A percentile compares a stretch with the other conserved stretches of the same genome.
Evolutionary conservation across 1,284 basidiomycete species (phyloP).

Genomic region (Ustilago bromivora): DNA sequence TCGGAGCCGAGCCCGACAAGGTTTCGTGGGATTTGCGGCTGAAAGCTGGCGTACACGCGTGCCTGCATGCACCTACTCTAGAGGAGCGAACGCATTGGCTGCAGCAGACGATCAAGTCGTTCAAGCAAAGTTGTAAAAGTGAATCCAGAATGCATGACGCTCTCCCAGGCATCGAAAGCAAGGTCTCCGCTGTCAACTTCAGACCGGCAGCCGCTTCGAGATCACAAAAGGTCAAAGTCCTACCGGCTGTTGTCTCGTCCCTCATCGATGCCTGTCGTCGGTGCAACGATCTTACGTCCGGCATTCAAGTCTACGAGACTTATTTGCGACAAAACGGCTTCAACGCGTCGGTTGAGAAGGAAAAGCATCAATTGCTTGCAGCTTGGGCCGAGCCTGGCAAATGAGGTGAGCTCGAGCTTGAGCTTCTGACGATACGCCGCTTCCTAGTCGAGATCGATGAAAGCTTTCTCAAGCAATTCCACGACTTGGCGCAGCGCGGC

Average conservation of each 20-base stretch:
- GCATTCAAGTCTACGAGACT: slow-evolving; percentile 22
- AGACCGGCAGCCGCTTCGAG: background rate
- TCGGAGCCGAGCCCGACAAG: slow-evolving; percentile 30
- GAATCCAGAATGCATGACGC: slow-evolving; percentile 7
- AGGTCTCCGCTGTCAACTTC: background rate
- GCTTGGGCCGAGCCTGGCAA: slow-evolving; percentile 16
- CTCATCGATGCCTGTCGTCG: slow-evolving; percentile 30
- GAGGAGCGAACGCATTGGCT: slow-evolving; percentile 2
- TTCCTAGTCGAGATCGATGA: slow-evolving; percentile 8
- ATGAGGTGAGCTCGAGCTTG: slow-evolving; percentile 16
- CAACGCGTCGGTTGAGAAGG: slow-evolving; percentile 21
- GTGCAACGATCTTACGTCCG: slow-evolving; percentile 20
- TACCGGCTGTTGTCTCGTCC: slow-evolving; percentile 20
- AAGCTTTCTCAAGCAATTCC: slow-evolving; percentile 19
- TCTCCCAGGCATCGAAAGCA: background rate
- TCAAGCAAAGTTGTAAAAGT: slow-evolving; percentile 14
- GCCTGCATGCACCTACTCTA: slow-evolving; percentile 5
- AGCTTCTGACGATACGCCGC: slow-evolving; percentile 10
- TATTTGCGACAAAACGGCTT: slow-evolving; percentile 13
- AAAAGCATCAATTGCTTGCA: slow-evolving; percentile 22
- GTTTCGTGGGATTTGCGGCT: slow-evolving; percentile 37
- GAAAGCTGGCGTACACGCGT: slow-evolving; percentile 18
- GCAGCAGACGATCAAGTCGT: slow-evolving; percentile 5
- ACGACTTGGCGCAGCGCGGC: slow-evolving; percentile 5
- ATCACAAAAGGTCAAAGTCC: slow-evolving; percentile 8